Conservation (phyloP, 306 rosid species). For the Delonix regia region DNA sequence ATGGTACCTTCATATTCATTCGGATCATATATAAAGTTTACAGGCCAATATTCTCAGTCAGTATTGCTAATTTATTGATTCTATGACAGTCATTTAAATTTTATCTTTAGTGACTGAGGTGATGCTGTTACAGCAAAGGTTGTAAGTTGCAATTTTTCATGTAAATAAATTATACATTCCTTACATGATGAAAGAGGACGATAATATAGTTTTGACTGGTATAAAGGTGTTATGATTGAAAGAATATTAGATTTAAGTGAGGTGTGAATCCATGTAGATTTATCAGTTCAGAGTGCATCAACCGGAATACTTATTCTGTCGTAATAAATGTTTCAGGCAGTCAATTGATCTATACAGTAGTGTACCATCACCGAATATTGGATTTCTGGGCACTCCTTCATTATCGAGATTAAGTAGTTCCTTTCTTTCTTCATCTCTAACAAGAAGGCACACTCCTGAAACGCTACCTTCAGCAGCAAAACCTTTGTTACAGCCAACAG, state of each 20-base stretch:
- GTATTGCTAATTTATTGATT: background rate
- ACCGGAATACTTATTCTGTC: conserved; percentile 22
- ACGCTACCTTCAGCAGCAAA: conserved; percentile 58
- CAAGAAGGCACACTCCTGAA: conserved; percentile 97
- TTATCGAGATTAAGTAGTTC: conserved; percentile 89
- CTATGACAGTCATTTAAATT: background rate
- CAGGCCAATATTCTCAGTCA: background rate
- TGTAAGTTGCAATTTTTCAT: background rate
- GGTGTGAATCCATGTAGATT: background rate
- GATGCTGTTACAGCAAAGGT: too few species aligned
- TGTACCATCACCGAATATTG: conserved; percentile 85
- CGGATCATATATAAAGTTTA: background rate
- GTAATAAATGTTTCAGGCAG: conserved; percentile 66
- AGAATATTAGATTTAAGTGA: background rate
- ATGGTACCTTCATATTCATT: background rate
- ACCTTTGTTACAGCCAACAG: conserved; percentile 55
- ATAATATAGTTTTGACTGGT: background rate
- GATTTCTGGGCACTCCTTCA: conserved; percentile 82
- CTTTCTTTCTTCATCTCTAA: conserved; percentile 80
- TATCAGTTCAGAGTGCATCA: background rate
- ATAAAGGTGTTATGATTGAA: background rate
- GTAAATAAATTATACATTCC: background rate
- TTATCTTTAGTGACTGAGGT: too few species aligned
- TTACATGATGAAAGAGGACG: background rate
- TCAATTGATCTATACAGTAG: conserved; percentile 94